Conservation (phyloP, 192 early-diverging fungal species). For the Umbelopsis sp. region DNA sequence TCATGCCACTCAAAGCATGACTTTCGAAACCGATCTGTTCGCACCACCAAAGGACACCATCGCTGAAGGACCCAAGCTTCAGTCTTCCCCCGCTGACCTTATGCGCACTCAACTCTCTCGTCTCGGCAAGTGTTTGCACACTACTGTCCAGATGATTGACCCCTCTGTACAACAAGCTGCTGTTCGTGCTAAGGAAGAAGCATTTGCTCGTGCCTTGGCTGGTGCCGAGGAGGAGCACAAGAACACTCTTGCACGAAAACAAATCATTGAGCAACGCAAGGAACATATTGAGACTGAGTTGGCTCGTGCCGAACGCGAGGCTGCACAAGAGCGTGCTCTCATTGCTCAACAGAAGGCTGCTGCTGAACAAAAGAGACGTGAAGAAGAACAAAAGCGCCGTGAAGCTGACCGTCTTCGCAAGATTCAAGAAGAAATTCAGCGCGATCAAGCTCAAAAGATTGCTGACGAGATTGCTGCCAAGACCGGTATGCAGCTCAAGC, state of each 20-base stretch:
- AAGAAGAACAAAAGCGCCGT: slow-evolving; percentile 83
- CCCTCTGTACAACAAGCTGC: slow-evolving; percentile 71
- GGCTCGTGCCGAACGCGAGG: slow-evolving; percentile 81
- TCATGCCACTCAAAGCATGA: slow-evolving; percentile 85
- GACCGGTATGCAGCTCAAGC: slow-evolving; percentile 42
- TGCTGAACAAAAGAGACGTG: slow-evolving; percentile 76
- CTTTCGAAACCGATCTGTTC: slow-evolving; percentile 93
- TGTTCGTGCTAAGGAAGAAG: slow-evolving; percentile 64
- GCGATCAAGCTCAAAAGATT: slow-evolving; percentile 81
- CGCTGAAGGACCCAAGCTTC: slow-evolving; percentile 81
- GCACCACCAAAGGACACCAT: slow-evolving; percentile 72
- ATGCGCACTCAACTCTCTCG: slow-evolving; percentile 92
- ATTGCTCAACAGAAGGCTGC: slow-evolving; percentile 80
- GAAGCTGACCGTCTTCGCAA: slow-evolving; percentile 80
- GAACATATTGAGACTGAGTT: slow-evolving; percentile 74
- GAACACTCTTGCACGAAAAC: slow-evolving; percentile 72
- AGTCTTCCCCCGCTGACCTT: slow-evolving; percentile 84
- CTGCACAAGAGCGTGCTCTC: slow-evolving; percentile 75
- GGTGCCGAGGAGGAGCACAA: slow-evolving; percentile 84
- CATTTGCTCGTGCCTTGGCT: slow-evolving; percentile 72
- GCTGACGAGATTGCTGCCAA: slow-evolving; percentile 60
- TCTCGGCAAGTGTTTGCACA: slow-evolving; percentile 84
- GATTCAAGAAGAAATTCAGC: slow-evolving; percentile 80
- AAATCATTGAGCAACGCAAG: slow-evolving; percentile 87
- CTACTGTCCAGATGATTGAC: slow-evolving; percentile 83